phyloP scores from a whole-genome alignment of 257 asterid genomes.

The Solanum dulcamara region DNA sequence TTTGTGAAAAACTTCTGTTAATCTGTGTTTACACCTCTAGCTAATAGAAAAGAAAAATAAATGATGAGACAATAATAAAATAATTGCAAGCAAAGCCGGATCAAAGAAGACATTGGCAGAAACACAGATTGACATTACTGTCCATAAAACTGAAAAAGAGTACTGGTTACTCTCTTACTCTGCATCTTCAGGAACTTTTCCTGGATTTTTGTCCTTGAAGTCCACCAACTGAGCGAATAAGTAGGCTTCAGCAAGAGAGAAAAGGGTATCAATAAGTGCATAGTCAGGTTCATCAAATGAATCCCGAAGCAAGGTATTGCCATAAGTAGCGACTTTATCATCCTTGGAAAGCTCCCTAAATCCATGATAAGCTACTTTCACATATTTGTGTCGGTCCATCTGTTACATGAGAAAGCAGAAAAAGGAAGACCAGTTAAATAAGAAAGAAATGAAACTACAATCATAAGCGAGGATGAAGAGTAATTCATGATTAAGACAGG shows the following conservation, averaged over 20 bases:
- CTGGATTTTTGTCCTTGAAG: slow-evolving; percentile 84
- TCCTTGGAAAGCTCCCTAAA: slow-evolving; percentile 80
- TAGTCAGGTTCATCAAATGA: slow-evolving; percentile 93
- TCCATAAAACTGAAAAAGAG: not conserved
- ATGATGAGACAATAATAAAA: not conserved
- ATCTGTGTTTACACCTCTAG: not conserved
- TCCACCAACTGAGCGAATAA: slow-evolving; percentile 95
- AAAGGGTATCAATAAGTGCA: slow-evolving; percentile 90
- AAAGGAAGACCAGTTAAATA: not conserved
- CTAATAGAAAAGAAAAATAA: not conserved
- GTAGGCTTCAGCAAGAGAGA: slow-evolving; percentile 93
- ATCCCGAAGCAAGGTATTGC: slow-evolving; percentile 67
- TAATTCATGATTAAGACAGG: not conserved
- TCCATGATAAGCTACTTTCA: slow-evolving; percentile 96
- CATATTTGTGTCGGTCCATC: slow-evolving; percentile 99
- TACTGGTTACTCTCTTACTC: slow-evolving; percentile 53
- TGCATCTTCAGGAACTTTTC: slow-evolving; percentile 43
- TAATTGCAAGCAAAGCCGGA: not conserved
- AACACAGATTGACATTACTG: not conserved
- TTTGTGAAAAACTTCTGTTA: not conserved
- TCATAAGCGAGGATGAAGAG: not conserved
- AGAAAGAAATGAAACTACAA: not conserved
- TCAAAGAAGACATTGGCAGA: not conserved
- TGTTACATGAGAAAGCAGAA: slow-evolving; percentile 14
- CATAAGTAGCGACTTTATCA: slow-evolving; percentile 83